phyloP scores from a whole-genome alignment of 345 rosid genomes.

The Moricandia moricandioides region DNA sequence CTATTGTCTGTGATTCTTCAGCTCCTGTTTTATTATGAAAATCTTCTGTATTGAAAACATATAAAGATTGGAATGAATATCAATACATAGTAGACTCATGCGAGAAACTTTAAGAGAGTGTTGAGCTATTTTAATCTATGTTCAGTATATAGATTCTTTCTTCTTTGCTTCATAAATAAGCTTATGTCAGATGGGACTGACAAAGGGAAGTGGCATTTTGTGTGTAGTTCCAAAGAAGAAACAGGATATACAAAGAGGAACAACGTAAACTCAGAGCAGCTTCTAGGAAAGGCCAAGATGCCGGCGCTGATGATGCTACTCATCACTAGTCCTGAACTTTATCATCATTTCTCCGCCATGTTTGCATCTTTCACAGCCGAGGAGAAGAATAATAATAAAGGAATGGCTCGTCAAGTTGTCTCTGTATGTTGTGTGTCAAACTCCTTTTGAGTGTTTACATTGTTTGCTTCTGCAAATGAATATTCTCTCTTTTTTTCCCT shows the following conservation, averaged over 20 bases:
- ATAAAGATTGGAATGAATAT: not conserved
- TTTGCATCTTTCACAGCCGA: conserved; percentile 7
- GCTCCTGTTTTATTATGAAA: too few species aligned
- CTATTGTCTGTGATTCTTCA: too few species aligned
- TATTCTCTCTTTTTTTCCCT: not conserved
- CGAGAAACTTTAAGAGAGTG: not conserved
- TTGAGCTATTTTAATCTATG: not conserved
- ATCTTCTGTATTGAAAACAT: not conserved
- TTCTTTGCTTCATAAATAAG: not conserved
- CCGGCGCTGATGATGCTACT: conserved; percentile 44
- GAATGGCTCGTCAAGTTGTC: conserved; percentile 28
- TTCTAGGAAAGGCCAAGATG: conserved; percentile 50
- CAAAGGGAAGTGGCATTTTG: not conserved
- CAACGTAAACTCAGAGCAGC: conserved; percentile 92
- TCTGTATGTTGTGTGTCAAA: conserved; percentile 26
- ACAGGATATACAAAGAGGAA: conserved; percentile 96
- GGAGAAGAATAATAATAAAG: conserved; percentile 9
- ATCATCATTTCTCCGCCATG: not conserved
- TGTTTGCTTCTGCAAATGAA: not conserved
- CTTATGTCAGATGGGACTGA: not conserved
- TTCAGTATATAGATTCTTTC: not conserved
- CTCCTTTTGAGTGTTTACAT: conserved; percentile 8
- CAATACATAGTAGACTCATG: not conserved
- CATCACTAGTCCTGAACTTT: conserved; percentile 35
- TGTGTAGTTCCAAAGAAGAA: conserved; percentile 85